Evolutionary conservation across 371 early-diverging fungal species (phyloP).

Genomic region (Apophysomyces trapeziformis): DNA sequence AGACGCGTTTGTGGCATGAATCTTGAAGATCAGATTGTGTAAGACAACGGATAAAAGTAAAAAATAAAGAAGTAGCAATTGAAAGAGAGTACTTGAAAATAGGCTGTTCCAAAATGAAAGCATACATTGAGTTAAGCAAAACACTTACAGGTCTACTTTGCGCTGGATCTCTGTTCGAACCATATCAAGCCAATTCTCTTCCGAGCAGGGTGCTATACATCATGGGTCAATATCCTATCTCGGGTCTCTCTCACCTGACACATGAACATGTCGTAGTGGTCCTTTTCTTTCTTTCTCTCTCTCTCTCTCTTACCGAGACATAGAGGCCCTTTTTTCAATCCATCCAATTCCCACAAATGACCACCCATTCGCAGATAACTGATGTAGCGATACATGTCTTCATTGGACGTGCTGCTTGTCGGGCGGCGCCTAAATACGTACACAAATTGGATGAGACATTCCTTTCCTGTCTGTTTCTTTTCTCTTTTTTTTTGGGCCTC

Average conservation of each 20-base stretch:
- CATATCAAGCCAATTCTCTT: constrained; percentile 29
- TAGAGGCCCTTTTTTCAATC: constrained; percentile 47
- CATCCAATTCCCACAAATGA: constrained; percentile 53
- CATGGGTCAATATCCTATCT: neutral
- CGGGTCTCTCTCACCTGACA: neutral
- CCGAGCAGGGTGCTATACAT: constrained; percentile 27
- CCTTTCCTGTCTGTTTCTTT: neutral
- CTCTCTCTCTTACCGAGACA: constrained; percentile 27
- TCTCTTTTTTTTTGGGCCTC: neutral
- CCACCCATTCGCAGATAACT: constrained; percentile 48
- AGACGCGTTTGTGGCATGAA: constrained; percentile 8
- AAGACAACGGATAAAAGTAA: neutral
- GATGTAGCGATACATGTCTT: constrained; percentile 45
- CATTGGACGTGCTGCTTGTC: constrained; percentile 13
- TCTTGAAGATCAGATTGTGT: constrained; percentile 8
- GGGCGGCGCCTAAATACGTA: constrained; percentile 6
- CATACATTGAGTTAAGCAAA: neutral
- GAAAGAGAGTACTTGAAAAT: neutral
- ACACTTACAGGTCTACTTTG: constrained; percentile 28
- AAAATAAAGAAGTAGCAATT: neutral
- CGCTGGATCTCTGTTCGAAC: constrained; percentile 25
- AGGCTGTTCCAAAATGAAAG: neutral
- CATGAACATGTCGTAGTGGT: neutral
- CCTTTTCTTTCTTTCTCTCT: constrained; percentile 1
- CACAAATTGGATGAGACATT: constrained; percentile 1